A percentile compares a stretch with the other conserved stretches of the same genome.
Conservation (phyloP, 2,329 filamentous ascomycete species). For the Apiospora malaysiana region DNA sequence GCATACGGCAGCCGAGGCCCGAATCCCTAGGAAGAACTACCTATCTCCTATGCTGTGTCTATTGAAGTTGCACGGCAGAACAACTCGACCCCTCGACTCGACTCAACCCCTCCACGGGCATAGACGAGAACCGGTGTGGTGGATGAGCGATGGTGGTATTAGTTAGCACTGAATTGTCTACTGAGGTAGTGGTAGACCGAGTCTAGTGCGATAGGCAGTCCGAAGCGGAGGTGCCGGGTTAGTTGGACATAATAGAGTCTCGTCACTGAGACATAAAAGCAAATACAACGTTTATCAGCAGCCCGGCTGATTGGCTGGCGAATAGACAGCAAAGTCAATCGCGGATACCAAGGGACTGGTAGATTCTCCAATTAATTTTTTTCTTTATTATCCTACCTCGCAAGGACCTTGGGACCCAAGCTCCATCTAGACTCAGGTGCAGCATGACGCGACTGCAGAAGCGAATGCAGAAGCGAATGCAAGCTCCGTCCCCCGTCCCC, state of each 20-base stretch:
- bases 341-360: slow-evolving; percentile 19
- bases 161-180: not conserved
- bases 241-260: slow-evolving; percentile 19
- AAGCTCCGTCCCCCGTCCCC: not conserved
- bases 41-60: not conserved
- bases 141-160: not conserved
- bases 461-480: not conserved
- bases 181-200: not conserved
- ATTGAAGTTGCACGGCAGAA: not conserved
- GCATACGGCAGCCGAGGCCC: not conserved
- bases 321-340: slow-evolving; percentile 10
- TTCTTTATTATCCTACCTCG: not conserved
- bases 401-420: too few relatives aligned
- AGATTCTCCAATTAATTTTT: slow-evolving; percentile 5
- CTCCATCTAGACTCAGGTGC: not conserved
- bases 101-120: not conserved
- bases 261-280: slow-evolving; percentile 19
- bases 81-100: too few relatives aligned
- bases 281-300: slow-evolving; percentile 14
- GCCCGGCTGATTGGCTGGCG: slow-evolving; percentile 5
- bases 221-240: not conserved
- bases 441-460: slow-evolving; percentile 18
- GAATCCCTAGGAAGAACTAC: not conserved
- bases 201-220: slow-evolving; percentile 4
- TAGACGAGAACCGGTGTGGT: slow-evolving; percentile 1